Conservation (phyloP, 495 filamentous ascomycete genomes). For the Lentithecium fluviatile region DNA sequence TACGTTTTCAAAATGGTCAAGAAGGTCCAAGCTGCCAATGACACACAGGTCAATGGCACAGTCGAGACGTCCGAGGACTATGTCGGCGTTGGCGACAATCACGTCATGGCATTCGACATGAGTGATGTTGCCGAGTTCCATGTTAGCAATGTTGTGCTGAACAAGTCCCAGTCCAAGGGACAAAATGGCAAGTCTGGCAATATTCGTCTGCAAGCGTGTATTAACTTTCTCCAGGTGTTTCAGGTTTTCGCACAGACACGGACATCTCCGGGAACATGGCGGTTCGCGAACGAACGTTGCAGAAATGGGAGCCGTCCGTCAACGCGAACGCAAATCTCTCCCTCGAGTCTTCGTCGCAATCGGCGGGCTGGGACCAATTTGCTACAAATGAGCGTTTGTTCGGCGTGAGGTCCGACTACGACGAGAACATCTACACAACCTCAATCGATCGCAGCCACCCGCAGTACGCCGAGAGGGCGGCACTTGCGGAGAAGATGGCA, state of each 20-base stretch:
- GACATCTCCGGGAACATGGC: conserved; percentile 77
- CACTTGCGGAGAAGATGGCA: conserved; percentile 77
- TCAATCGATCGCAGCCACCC: conserved; percentile 79
- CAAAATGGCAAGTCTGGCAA: conserved; percentile 65
- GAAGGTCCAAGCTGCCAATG: conserved; percentile 54
- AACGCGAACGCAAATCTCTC: conserved; percentile 63
- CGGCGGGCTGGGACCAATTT: conserved; percentile 82
- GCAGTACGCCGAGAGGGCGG: conserved; percentile 70
- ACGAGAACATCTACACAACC: conserved; percentile 94
- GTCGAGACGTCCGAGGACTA: conserved; percentile 54
- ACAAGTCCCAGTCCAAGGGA: conserved; percentile 53
- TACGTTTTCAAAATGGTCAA: conserved; percentile 83
- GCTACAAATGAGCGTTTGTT: conserved; percentile 83
- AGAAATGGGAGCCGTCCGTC: conserved; percentile 78
- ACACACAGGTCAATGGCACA: conserved; percentile 57
- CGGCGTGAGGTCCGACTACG: conserved; percentile 80
- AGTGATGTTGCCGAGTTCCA: conserved; percentile 71
- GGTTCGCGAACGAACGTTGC: conserved; percentile 70
- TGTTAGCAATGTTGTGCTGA: conserved; percentile 55
- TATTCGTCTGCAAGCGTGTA: background rate
- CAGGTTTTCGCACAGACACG: conserved; percentile 77
- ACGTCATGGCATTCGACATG: conserved; percentile 74
- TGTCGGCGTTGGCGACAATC: conserved; percentile 61
- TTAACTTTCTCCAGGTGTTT: conserved; percentile 41
- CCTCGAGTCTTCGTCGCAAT: conserved; percentile 56